Percentiles rank a stretch among this genome's conserved stretches.
Evolutionary conservation across 2,329 filamentous ascomycete species (phyloP).

Genomic region (Grosmannia serpens): DNA sequence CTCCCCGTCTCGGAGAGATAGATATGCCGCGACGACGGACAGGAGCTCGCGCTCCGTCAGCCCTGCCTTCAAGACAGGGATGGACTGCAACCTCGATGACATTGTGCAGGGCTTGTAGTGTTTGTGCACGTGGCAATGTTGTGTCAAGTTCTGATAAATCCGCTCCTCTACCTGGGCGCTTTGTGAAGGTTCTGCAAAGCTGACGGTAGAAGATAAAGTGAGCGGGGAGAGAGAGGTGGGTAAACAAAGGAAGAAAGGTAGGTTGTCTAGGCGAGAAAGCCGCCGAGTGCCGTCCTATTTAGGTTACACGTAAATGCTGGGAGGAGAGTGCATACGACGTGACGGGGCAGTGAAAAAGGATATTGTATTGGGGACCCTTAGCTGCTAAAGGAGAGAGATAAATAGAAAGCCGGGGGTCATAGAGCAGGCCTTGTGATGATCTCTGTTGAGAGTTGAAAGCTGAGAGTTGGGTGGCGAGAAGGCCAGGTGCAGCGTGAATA

Average conservation of each 20-base stretch:
- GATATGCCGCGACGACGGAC: conserved; percentile 6
- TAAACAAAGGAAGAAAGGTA: neutral
- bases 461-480: too few relatives aligned
- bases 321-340: neutral
- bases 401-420: neutral
- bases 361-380: neutral
- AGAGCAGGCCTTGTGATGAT: neutral
- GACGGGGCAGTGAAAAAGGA: too few relatives aligned
- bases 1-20: neutral
- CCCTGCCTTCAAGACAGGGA: neutral
- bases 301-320: neutral
- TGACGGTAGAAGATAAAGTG: neutral
- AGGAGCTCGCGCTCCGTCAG: conserved; percentile 10
- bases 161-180: neutral
- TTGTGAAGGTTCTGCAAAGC: neutral
- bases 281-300: neutral
- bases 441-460: too few relatives aligned
- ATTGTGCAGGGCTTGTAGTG: neutral
- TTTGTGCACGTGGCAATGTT: neutral
- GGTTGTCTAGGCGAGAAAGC: neutral
- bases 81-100: neutral
- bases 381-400: neutral
- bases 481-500: too few relatives aligned
- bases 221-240: neutral
- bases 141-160: neutral